Base-by-base conservation (phyloP, 768 basidiomycete genomes). In the Astraeus odoratus region DNA sequence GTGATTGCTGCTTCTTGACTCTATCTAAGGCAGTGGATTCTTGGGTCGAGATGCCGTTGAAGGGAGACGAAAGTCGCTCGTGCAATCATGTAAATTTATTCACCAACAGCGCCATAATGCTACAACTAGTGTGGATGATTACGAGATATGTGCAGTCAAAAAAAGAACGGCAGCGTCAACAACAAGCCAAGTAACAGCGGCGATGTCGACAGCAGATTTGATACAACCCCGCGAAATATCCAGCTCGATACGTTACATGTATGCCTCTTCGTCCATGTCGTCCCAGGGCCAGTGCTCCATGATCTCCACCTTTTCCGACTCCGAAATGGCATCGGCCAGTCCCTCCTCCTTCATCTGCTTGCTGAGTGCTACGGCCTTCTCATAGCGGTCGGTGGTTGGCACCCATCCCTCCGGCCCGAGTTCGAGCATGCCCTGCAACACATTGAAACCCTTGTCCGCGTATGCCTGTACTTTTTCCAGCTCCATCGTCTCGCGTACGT, bases 211-310 rank as follows among this genome's bases (percentile, higher is more conserved):
- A n/a, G n/a, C n/a, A n/a, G n/a, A n/a, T n/a, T n/a, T n/a, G n/a
- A n/a, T n/a, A n/a, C n/a, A n/a, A n/a, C n/a, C n/a, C 24, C 39
- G 12, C 15, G 29, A 15, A 30, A 30, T 30, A 15, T 30, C 15
- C 15, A 8, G 29, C 8, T 30, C 31, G 31, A 43, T 43, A 55
- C 51, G 41, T 61, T 63, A 74, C 63, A 61, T 69, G 50, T 73
- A 74, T 13, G 64, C 44, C 59, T 65, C 53, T 59, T 77, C 73
- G 53, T 73, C 46, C 67, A 73, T 73, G 46, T 74, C 71, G 54
- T 74, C 67, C 48, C 55, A 72, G 51, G 55, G 56, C 74, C 72
- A 76, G 51, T 76, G 50, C 43, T 54, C 66, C 65, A 5, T 48
- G 37, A 64, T 52, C 63, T 64, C 42, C 24, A 45, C 71, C 51